Percentiles rank a stretch among this genome's conserved stretches.
These are phyloP conservation scores for Penicillium silybi DNA, from an alignment of 495 filamentous ascomycete genomes.

Conservation along the genomic window DNA sequence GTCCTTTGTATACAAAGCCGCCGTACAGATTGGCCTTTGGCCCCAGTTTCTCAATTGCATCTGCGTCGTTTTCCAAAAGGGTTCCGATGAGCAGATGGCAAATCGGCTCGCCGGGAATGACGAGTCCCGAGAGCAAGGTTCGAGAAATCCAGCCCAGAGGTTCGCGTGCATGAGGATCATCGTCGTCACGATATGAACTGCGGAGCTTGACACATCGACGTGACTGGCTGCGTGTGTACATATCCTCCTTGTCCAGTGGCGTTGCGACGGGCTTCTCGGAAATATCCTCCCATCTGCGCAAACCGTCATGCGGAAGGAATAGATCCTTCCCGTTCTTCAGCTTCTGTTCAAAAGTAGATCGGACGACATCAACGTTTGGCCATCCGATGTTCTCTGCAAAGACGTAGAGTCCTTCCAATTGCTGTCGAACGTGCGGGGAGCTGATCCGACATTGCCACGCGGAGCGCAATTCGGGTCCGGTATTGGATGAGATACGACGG, in stretches of 20 bases:
- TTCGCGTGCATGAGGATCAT: slow-evolving; percentile 12
- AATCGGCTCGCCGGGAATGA: slow-evolving; percentile 70
- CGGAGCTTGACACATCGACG: slow-evolving; percentile 29
- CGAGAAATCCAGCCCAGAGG: slow-evolving; percentile 73
- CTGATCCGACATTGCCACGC: slow-evolving; percentile 37
- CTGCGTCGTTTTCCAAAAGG: slow-evolving; percentile 68
- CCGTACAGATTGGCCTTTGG: slow-evolving; percentile 68
- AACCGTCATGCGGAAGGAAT: background rate
- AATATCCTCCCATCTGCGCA: background rate
- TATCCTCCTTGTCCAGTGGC: slow-evolving; percentile 18
- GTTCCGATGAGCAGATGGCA: slow-evolving; percentile 76
- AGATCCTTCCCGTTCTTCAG: slow-evolving; percentile 11
- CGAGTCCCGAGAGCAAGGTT: slow-evolving; percentile 72
- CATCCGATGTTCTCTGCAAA: slow-evolving; percentile 51
- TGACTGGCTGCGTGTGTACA: slow-evolving; percentile 29
- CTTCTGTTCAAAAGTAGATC: slow-evolving; percentile 15
- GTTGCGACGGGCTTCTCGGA: background rate
- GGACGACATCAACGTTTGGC: slow-evolving; percentile 41
- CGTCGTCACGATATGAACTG: slow-evolving; percentile 7
- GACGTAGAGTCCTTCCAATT: slow-evolving; percentile 46
- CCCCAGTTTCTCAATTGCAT: slow-evolving; percentile 62
- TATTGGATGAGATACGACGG: slow-evolving; percentile 16
- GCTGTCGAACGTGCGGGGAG: slow-evolving; percentile 38
- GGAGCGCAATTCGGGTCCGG: slow-evolving; percentile 17
- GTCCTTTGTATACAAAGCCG: slow-evolving; percentile 67